phyloP scores from a whole-genome alignment of 768 basidiomycete species.

The Boletus vermiculosoides region DNA sequence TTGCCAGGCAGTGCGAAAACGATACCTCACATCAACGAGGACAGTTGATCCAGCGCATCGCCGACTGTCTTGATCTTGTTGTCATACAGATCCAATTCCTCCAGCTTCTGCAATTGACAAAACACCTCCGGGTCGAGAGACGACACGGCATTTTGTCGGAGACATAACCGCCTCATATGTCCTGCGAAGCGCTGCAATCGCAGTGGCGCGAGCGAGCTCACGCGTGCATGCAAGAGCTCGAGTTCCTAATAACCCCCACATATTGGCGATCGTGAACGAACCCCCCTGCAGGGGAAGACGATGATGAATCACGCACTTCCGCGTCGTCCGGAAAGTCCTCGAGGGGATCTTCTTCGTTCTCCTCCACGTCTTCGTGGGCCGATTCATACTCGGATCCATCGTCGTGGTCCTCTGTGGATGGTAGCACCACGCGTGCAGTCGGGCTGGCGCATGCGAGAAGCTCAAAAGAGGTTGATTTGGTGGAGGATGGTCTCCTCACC shows the following conservation, averaged over 20 bases:
- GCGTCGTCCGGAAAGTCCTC: constrained; percentile 82
- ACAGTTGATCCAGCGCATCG: constrained; percentile 57
- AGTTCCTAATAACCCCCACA: constrained; percentile 57
- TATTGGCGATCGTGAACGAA: neutral
- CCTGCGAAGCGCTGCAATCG: constrained; percentile 69
- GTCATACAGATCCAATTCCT: constrained; percentile 95
- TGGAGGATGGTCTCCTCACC: constrained; percentile 13
- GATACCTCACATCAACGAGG: constrained; percentile 52
- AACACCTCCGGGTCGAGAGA: constrained; percentile 73
- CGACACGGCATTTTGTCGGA: constrained; percentile 83
- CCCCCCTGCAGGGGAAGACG: neutral
- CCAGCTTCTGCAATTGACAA: constrained; percentile 59
- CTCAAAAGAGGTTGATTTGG: neutral
- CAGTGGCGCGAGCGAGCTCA: constrained; percentile 66
- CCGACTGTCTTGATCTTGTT: constrained; percentile 83
- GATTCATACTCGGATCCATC: constrained; percentile 39
- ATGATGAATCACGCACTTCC: constrained; percentile 49
- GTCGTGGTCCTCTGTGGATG: constrained; percentile 31
- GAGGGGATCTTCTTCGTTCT: constrained; percentile 64
- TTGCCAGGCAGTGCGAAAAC: neutral
- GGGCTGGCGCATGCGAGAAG: constrained; percentile 20
- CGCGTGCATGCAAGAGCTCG: constrained; percentile 78
- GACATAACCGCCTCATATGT: constrained; percentile 70
- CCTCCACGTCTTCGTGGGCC: constrained; percentile 41
- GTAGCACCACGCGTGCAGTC: constrained; percentile 49